Percentiles rank a stretch among this genome's conserved stretches.
Conservation (phyloP, 2,329 filamentous ascomycete species). For the Fusarium pseudoanthophilum region DNA sequence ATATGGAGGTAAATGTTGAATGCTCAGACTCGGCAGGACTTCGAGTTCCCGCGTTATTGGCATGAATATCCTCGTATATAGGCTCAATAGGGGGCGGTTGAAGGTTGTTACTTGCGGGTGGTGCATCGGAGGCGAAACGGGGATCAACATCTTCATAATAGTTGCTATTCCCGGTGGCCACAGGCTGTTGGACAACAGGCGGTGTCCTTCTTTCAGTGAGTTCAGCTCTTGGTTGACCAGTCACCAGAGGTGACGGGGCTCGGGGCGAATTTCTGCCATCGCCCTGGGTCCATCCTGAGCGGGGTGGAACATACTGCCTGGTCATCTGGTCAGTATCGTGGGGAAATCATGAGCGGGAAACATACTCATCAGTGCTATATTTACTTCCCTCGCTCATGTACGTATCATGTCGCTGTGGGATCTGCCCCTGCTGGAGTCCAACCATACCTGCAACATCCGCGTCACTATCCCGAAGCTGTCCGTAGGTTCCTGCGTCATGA, state of each 20-base stretch:
- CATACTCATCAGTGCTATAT: conserved; percentile 78
- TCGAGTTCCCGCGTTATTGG: conserved; percentile 62
- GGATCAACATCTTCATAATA: conserved; percentile 97
- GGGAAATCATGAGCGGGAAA: neutral
- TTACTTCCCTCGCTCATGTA: conserved; percentile 74
- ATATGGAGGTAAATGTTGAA: conserved; percentile 90
- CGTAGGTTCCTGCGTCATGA: conserved; percentile 57
- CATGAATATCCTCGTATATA: conserved; percentile 72
- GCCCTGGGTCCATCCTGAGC: conserved; percentile 65
- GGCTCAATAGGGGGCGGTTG: conserved; percentile 50
- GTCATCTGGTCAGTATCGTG: neutral
- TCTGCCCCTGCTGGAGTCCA: conserved; percentile 69
- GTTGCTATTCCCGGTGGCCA: conserved; percentile 47
- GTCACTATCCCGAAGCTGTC: conserved; percentile 70
- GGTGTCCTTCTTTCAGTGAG: conserved; percentile 51
- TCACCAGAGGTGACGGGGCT: conserved; percentile 58
- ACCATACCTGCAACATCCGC: conserved; percentile 80
- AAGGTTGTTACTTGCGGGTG: conserved; percentile 44
- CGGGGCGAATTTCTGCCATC: conserved; percentile 57
- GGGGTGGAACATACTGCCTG: conserved; percentile 65
- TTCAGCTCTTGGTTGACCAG: conserved; percentile 50
- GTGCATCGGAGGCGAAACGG: conserved; percentile 72
- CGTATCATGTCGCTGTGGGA: conserved; percentile 58
- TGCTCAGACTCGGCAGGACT: conserved; percentile 82
- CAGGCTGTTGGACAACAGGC: conserved; percentile 44